Percentiles rank a stretch among this genome's conserved stretches.
These are phyloP conservation scores for Groenewaldozyma auringiensis DNA, from an alignment of 1,139 yeast species.

Conservation along the genomic window DNA sequence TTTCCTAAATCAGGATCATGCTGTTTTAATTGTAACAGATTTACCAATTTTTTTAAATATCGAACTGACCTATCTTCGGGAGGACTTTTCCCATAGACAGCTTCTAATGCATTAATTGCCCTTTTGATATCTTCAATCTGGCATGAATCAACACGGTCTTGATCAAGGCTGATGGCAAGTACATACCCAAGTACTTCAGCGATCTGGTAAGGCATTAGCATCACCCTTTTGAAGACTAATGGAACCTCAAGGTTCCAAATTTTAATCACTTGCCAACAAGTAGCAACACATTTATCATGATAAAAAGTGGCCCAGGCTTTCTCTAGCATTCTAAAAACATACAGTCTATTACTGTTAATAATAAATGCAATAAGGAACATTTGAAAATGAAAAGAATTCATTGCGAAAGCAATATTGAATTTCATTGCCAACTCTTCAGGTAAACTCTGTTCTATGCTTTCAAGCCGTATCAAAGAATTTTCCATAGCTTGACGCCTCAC, in stretches of 20 bases:
- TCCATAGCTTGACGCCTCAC: background rate
- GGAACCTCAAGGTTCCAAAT: background rate
- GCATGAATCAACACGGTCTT: background rate
- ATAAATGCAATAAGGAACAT: background rate
- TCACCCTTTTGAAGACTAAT: background rate
- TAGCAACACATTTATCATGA: background rate
- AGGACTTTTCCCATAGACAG: background rate
- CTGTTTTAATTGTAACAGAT: too few species aligned
- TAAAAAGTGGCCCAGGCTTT: background rate
- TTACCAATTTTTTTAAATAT: background rate
- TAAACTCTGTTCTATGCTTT: background rate
- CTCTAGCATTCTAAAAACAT: background rate
- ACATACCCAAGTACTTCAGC: background rate
- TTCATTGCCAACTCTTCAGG: background rate
- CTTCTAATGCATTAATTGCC: background rate
- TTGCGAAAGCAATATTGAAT: background rate
- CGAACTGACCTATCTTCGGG: background rate
- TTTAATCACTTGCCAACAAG: background rate
- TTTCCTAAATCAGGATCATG: background rate
- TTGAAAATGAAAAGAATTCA: background rate
- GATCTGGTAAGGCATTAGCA: background rate
- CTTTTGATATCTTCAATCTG: background rate
- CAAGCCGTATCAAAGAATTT: background rate
- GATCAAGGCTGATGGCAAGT: background rate
- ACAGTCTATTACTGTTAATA: background rate